phyloP scores from a whole-genome alignment of 345 rosid species.

The Melastoma malabathricum region DNA sequence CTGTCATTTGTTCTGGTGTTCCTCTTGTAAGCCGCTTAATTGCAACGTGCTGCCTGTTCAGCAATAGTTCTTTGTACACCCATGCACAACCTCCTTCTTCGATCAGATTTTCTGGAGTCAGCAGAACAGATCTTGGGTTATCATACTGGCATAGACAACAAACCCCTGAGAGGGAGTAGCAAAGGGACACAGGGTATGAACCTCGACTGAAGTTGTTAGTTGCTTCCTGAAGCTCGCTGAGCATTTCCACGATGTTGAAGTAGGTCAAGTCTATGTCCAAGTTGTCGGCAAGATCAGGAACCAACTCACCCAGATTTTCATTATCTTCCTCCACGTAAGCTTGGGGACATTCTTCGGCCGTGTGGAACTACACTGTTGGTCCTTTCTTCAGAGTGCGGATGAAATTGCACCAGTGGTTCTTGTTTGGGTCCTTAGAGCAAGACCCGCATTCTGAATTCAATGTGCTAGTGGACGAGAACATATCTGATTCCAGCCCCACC shows the following conservation, averaged over 20 bases:
- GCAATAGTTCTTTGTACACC: slow-evolving; percentile 66
- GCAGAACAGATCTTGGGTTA: no score
- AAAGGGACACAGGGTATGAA: slow-evolving; percentile 8
- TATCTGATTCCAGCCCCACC: slow-evolving; percentile 10
- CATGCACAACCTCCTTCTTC: slow-evolving; percentile 92
- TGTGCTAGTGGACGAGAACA: slow-evolving; percentile 37
- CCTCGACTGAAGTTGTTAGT: slow-evolving; percentile 62
- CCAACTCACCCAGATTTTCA: slow-evolving; percentile 49
- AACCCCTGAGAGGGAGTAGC: no score
- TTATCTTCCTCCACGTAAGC: slow-evolving; percentile 56
- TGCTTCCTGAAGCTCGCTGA: slow-evolving; percentile 53
- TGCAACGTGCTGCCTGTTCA: slow-evolving; percentile 50
- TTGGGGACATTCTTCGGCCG: slow-evolving; percentile 33
- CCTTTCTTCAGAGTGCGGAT: slow-evolving; percentile 49
- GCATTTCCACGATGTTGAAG: slow-evolving; percentile 69
- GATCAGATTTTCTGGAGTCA: slow-evolving; percentile 52
- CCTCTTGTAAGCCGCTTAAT: slow-evolving; percentile 69
- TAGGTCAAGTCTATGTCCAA: slow-evolving; percentile 41
- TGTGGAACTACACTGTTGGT: slow-evolving; percentile 31
- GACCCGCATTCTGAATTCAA: slow-evolving; percentile 32
- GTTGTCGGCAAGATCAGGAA: slow-evolving; percentile 36
- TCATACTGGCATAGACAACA: no score
- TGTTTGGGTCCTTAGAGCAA: slow-evolving; percentile 3
- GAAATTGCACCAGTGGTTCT: slow-evolving; percentile 42
- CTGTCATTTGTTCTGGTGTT: slow-evolving; percentile 68